phyloP scores from a whole-genome alignment of 352 stramenopile genomes.

The Detonula confervacea region DNA sequence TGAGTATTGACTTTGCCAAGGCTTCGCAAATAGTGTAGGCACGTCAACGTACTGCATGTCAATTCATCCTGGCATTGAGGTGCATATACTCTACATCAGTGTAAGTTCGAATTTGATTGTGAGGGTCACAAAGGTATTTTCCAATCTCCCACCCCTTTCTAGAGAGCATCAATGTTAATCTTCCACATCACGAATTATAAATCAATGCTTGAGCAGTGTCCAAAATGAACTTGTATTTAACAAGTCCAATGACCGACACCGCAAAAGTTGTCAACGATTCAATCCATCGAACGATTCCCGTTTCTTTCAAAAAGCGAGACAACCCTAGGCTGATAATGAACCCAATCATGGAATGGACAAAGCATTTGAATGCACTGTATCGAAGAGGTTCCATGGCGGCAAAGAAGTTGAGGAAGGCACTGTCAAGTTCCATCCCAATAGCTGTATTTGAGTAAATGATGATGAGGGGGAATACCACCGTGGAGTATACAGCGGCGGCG shows the following conservation, averaged over 20 bases:
- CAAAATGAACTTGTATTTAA: not conserved
- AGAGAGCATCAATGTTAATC: too few relatives aligned
- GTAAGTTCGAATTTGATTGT: too few relatives aligned
- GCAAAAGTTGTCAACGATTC: not conserved
- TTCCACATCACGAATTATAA: not conserved
- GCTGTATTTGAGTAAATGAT: slow-evolving; percentile 33
- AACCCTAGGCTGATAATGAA: not conserved
- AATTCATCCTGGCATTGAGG: too few relatives aligned
- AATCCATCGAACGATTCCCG: slow-evolving; percentile 4
- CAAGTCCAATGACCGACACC: not conserved
- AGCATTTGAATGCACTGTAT: slow-evolving; percentile 11
- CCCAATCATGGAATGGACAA: slow-evolving; percentile 20
- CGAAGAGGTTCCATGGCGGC: slow-evolving; percentile 4
- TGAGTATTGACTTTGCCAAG: too few relatives aligned
- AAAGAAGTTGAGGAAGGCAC: slow-evolving; percentile 27
- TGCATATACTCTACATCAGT: too few relatives aligned
- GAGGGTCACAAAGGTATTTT: too few relatives aligned
- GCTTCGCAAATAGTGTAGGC: too few relatives aligned
- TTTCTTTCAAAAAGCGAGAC: not conserved
- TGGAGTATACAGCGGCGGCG: slow-evolving; percentile 18
- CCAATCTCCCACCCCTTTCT: too few relatives aligned
- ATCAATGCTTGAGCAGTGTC: not conserved
- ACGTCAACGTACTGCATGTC: too few relatives aligned
- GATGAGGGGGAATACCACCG: slow-evolving; percentile 27
- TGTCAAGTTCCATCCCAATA: slow-evolving; percentile 21